A percentile compares a stretch with the other conserved stretches of the same genome.
Evolutionary conservation across 2,329 filamentous ascomycete species (phyloP).

Genomic region (Penicillium palitans): DNA sequence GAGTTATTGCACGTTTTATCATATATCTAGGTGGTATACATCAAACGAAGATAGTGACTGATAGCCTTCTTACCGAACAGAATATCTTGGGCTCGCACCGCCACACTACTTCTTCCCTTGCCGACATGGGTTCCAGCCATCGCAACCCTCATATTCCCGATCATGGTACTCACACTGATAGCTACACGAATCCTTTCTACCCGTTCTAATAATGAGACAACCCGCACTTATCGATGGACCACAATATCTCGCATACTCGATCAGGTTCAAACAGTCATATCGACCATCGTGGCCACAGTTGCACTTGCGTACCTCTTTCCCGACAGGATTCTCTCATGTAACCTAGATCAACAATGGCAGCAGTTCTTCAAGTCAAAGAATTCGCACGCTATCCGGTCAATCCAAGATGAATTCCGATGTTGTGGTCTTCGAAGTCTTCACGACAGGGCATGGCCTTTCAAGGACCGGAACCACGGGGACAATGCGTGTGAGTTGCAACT

Average conservation of each 20-base stretch:
- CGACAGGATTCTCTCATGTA: conserved; percentile 27
- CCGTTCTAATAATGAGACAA: not conserved
- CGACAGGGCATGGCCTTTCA: conserved; percentile 43
- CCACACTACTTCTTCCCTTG: conserved; percentile 26
- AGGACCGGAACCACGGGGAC: conserved; percentile 31
- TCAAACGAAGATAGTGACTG: not conserved
- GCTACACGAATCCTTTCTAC: conserved; percentile 3
- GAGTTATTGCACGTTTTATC: conserved; percentile 2
- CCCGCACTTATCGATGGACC: not conserved
- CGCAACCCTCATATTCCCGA: conserved; percentile 24
- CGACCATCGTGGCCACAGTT: conserved; percentile 31
- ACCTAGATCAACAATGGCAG: conserved; percentile 36
- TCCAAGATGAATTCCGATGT: conserved; percentile 37
- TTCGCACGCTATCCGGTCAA: conserved; percentile 32
- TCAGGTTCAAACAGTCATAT: conserved; percentile 28
- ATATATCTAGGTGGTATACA: not conserved
- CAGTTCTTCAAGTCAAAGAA: conserved; percentile 34
- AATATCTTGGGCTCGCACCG: conserved; percentile 30
- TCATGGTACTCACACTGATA: conserved; percentile 14
- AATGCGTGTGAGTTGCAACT: conserved; percentile 34
- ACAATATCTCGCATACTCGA: conserved; percentile 12
- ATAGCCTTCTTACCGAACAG: conserved; percentile 15
- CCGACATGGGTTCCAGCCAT: conserved; percentile 26
- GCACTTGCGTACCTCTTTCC: conserved; percentile 33
- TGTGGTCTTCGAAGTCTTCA: conserved; percentile 39